Conservation (phyloP, 371 early-diverging fungal species). For the Apophysomyces ossiformis region DNA sequence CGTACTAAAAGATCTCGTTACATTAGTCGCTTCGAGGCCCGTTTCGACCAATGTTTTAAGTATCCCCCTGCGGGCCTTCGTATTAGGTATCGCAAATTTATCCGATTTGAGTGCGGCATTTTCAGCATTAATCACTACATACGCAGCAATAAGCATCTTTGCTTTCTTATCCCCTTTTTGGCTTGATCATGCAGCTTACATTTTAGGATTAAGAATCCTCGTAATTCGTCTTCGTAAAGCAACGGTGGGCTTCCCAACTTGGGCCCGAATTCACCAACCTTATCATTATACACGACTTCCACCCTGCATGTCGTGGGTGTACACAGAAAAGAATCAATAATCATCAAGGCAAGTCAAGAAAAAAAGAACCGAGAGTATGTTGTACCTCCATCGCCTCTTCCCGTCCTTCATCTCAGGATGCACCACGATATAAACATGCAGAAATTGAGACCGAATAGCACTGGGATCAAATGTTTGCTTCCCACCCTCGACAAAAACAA, state of each 20-base stretch:
- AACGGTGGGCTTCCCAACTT: slow-evolving; percentile 63
- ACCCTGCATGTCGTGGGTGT: slow-evolving; percentile 29
- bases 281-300: slow-evolving; percentile 57
- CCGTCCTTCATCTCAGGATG: slow-evolving; percentile 40
- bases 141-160: background rate
- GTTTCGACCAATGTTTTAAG: slow-evolving; percentile 43
- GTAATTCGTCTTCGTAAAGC: slow-evolving; percentile 53
- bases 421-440: slow-evolving; percentile 75
- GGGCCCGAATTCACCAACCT: slow-evolving; percentile 70
- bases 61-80: slow-evolving; percentile 55
- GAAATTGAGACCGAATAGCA: slow-evolving; percentile 69
- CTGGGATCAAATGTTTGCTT: slow-evolving; percentile 63
- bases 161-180: background rate
- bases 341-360: too few species aligned
- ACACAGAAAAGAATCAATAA: too few species aligned
- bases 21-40: slow-evolving; percentile 15
- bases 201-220: slow-evolving; percentile 63
- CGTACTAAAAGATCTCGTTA: slow-evolving; percentile 27
- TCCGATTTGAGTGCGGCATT: slow-evolving; percentile 79
- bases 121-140: slow-evolving; percentile 74
- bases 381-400: slow-evolving; percentile 42
- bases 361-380: background rate
- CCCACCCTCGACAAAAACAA: slow-evolving; percentile 69
- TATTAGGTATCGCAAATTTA: slow-evolving; percentile 55
- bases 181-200: slow-evolving; percentile 23